Evolutionary conservation across 345 rosid species (phyloP).

Genomic region (Camelina sativa): DNA sequence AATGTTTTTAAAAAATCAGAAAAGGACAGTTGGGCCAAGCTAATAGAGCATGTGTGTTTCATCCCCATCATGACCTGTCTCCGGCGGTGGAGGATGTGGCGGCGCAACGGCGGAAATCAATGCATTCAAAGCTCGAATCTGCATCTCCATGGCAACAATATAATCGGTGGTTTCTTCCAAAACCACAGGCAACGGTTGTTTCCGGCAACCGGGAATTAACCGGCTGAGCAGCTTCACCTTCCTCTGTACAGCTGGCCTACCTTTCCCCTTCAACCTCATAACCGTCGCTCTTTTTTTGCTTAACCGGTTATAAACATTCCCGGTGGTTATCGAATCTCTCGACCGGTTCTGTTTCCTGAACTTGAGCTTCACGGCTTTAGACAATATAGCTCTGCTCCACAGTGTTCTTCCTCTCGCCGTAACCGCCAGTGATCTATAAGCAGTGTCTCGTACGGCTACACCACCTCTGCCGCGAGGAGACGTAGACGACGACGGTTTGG

Average conservation of each 20-base stretch:
- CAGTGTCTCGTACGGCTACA: slow-evolving; percentile 75
- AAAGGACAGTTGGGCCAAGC: slow-evolving; percentile 35
- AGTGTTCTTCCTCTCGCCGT: slow-evolving; percentile 82
- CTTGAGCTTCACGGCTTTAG: slow-evolving; percentile 64
- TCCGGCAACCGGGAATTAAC: slow-evolving; percentile 95
- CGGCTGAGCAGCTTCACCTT: slow-evolving; percentile 77
- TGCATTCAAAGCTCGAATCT: slow-evolving; percentile 79
- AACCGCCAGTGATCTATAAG: slow-evolving; percentile 63
- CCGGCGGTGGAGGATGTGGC: background rate
- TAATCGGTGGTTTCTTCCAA: slow-evolving; percentile 93
- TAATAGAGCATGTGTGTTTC: slow-evolving; percentile 33
- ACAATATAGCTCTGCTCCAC: slow-evolving; percentile 94
- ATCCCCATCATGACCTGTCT: slow-evolving; percentile 20
- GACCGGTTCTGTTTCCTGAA: slow-evolving; percentile 66
- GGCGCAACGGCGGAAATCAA: slow-evolving; percentile 51
- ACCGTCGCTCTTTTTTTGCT: slow-evolving; percentile 73
- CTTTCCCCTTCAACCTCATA: slow-evolving; percentile 58
- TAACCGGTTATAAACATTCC: slow-evolving; percentile 45
- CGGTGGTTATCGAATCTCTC: slow-evolving; percentile 45
- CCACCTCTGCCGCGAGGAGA: slow-evolving; percentile 51
- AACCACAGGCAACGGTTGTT: slow-evolving; percentile 79
- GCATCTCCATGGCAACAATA: slow-evolving; percentile 98
- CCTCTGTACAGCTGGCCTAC: slow-evolving; percentile 70
- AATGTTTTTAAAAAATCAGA: background rate
- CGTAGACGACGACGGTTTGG: slow-evolving; percentile 28